Percentiles rank a stretch among this genome's conserved stretches.
Conservation (phyloP, 768 basidiomycete genomes). For the Daedaleopsis sinensis region DNA sequence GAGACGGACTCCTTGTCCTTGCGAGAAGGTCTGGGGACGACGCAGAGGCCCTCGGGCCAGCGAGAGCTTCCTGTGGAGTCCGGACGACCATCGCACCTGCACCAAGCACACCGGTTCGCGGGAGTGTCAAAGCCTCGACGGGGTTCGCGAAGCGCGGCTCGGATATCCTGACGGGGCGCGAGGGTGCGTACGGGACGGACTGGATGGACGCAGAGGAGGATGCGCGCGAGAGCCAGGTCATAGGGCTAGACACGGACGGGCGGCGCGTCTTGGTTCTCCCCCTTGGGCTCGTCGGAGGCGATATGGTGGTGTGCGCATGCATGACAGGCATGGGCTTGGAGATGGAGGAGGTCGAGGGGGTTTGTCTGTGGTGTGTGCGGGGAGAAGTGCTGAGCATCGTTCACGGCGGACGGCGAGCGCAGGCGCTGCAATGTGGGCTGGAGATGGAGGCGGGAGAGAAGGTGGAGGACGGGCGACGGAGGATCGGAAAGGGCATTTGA, state of each 20-base stretch:
- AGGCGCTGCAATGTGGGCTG: slow-evolving; percentile 4
- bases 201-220: slow-evolving; percentile 35
- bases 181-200: slow-evolving; percentile 33
- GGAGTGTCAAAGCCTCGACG: slow-evolving; percentile 32
- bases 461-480: not conserved
- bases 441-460: slow-evolving; percentile 6
- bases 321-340: slow-evolving; percentile 22
- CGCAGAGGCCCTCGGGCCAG: slow-evolving; percentile 29
- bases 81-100: slow-evolving; percentile 74
- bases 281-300: slow-evolving; percentile 33
- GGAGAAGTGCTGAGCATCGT: slow-evolving; percentile 13
- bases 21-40: slow-evolving; percentile 20
- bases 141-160: slow-evolving; percentile 44
- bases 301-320: slow-evolving; percentile 21
- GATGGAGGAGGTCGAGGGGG: slow-evolving; percentile 20
- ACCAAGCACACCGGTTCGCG: slow-evolving; percentile 58
- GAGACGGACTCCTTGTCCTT: slow-evolving; percentile 5
- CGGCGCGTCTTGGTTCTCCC: slow-evolving; percentile 31
- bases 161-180: slow-evolving; percentile 45
- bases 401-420: slow-evolving; percentile 13
- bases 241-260: slow-evolving; percentile 43
- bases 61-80: slow-evolving; percentile 79
- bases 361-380: slow-evolving; percentile 9
- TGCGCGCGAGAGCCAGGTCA: slow-evolving; percentile 46
- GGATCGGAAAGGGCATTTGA: slow-evolving; percentile 18